phyloP scores from a whole-genome alignment of 805 yeast species.

The Sugiyamaella marilandica region DNA sequence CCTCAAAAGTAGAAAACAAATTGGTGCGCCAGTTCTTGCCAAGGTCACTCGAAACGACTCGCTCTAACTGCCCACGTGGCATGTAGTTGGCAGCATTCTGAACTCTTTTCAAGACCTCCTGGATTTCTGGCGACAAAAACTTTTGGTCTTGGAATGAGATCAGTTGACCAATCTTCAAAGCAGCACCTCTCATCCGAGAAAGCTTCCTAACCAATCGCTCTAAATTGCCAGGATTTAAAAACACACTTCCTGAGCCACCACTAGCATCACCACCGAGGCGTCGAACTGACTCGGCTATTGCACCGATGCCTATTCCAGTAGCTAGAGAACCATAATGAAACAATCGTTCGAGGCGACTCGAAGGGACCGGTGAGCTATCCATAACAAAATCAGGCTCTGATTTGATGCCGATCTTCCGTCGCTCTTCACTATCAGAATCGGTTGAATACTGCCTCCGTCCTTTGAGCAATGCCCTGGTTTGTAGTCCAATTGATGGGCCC shows the following conservation, averaged over 20 bases:
- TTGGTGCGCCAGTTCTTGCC: slow-evolving; percentile 75
- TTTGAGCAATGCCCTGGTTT: not conserved
- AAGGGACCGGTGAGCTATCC: slow-evolving; percentile 72
- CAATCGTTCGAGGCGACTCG: slow-evolving; percentile 78
- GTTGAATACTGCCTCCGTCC: slow-evolving; percentile 1
- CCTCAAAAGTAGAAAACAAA: slow-evolving; percentile 68
- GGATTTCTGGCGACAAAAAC: slow-evolving; percentile 79
- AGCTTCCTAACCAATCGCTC: slow-evolving; percentile 84
- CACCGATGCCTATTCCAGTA: slow-evolving; percentile 84
- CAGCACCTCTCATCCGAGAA: slow-evolving; percentile 98
- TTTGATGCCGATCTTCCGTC: slow-evolving; percentile 29
- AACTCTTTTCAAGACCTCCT: slow-evolving; percentile 71
- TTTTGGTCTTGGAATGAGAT: slow-evolving; percentile 89
- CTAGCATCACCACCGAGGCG: slow-evolving; percentile 35
- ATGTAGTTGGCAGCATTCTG: slow-evolving; percentile 95
- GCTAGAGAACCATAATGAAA: slow-evolving; percentile 92
- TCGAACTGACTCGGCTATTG: slow-evolving; percentile 69
- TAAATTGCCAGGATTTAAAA: slow-evolving; percentile 76
- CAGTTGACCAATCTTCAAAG: slow-evolving; percentile 95
- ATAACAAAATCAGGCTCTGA: slow-evolving; percentile 42
- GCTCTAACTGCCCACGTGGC: slow-evolving; percentile 87
- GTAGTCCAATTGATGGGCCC: not conserved
- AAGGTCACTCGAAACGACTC: slow-evolving; percentile 64
- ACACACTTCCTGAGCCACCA: slow-evolving; percentile 43
- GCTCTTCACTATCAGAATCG: not conserved